phyloP scores from a whole-genome alignment of 2,329 filamentous ascomycete species.

The Aspergillus piperis region DNA sequence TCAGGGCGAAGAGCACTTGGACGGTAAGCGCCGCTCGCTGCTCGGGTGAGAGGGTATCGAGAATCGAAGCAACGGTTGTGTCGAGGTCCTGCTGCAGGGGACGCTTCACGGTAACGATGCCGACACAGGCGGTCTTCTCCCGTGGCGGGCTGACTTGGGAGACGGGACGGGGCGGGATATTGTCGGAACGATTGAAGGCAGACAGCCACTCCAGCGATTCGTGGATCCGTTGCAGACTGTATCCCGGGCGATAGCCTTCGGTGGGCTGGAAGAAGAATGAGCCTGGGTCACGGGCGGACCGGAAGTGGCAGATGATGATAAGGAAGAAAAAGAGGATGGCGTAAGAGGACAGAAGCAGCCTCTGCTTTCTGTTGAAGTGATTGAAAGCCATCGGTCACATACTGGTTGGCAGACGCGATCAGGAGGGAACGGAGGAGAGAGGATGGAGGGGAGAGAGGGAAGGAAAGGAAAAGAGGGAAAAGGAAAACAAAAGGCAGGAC shows the following conservation, averaged over 20 bases:
- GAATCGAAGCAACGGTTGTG: constrained; percentile 46
- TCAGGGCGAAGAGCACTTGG: constrained; percentile 49
- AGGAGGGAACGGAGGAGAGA: not conserved
- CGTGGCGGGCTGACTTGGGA: constrained; percentile 1
- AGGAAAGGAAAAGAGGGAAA: not conserved
- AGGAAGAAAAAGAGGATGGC: constrained; percentile 23
- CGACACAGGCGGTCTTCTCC: constrained; percentile 41
- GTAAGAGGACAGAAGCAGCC: constrained; percentile 21
- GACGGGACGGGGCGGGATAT: not conserved
- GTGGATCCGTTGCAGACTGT: constrained; percentile 23
- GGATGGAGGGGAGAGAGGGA: not conserved
- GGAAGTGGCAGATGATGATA: constrained; percentile 21
- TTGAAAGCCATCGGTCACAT: constrained; percentile 9
- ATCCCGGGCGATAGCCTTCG: constrained; percentile 26
- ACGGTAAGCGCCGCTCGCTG: constrained; percentile 46
- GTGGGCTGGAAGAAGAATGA: constrained; percentile 26
- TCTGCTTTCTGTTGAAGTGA: constrained; percentile 23
- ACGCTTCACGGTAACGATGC: constrained; percentile 47
- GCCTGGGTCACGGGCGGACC: constrained; percentile 26
- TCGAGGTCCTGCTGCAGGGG: constrained; percentile 44
- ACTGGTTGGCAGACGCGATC: not conserved
- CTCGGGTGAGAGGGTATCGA: constrained; percentile 43
- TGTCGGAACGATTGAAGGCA: constrained; percentile 17
- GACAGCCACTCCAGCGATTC: constrained; percentile 23
- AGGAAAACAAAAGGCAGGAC: not conserved